Evolutionary conservation across 2,329 filamentous ascomycete species (phyloP).

Genomic region (Xylariaceae sp.): DNA sequence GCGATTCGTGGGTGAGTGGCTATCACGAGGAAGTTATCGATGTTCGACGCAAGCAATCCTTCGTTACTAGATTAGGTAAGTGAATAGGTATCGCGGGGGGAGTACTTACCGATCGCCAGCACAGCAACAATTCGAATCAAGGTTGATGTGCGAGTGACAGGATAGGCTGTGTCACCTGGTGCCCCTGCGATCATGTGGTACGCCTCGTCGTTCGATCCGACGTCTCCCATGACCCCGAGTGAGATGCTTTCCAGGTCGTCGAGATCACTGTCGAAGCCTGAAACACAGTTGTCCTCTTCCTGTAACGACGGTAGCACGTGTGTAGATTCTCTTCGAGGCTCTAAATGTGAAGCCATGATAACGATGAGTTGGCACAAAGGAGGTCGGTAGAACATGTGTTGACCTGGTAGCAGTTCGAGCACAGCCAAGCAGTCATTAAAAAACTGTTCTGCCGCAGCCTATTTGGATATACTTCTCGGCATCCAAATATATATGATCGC

Average conservation of each 20-base stretch:
- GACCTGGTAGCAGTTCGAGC: too few species aligned
- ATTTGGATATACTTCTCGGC: too few species aligned
- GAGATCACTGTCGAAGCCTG: background rate
- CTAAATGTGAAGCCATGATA: too few species aligned
- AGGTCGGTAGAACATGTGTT: too few species aligned
- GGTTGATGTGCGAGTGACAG: slow-evolving; percentile 7
- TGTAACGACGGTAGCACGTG: background rate
- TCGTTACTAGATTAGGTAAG: slow-evolving; percentile 1
- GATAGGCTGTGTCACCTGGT: background rate
- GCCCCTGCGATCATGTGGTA: background rate
- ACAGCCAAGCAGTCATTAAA: too few species aligned
- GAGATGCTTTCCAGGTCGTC: background rate
- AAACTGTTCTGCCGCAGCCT: too few species aligned
- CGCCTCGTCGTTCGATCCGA: slow-evolving; percentile 8
- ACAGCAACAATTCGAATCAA: slow-evolving; percentile 13
- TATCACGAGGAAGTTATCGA: slow-evolving; percentile 62
- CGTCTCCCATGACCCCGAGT: background rate
- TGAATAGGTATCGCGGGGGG: background rate
- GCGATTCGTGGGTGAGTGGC: slow-evolving; percentile 63
- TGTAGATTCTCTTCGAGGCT: background rate
- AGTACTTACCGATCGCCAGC: slow-evolving; percentile 15
- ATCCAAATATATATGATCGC: too few species aligned
- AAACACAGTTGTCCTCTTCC: background rate
- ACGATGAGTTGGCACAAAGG: too few species aligned
- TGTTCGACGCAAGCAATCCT: slow-evolving; percentile 61